Base-by-base conservation (phyloP, 345 rosid species). In the Eucalyptus tenuipes region DNA sequence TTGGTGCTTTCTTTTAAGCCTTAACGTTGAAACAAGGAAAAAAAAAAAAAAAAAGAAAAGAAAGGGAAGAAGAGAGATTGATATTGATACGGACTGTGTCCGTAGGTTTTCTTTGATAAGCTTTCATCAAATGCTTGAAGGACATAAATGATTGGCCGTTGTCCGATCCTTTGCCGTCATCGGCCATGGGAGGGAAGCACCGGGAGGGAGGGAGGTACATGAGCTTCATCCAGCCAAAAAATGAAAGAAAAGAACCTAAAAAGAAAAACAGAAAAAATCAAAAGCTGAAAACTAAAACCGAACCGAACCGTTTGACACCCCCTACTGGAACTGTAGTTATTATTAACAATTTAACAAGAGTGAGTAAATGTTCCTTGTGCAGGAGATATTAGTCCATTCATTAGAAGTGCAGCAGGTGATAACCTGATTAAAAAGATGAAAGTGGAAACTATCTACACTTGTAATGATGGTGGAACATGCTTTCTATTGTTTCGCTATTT, bases 171-270 rank as follows among this genome's bases (percentile, higher is more conserved):
- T 61, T 93, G 91, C 94, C 95, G n/a, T 91, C 95, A 13, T 92
- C 37, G 95, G 95, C 22, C 90, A 92, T 71, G 95, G 95, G 71
- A 93, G 92, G 90, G 94, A 92, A 84, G 87, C 94, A 8, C 90
- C 91, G 7, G 94, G 93, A 45, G 93, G n/a, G n/a, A n/a, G n/a
- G 93, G 66, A 91, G 95, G 84, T 90, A 88, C 79, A 79, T 88
- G 90, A 92, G 95, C 91, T 93, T 93, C 88, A 90, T 93, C 49
- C n/a, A n/a, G n/a, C n/a, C n/a, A n/a, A n/a, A n/a, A n/a, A n/a
- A n/a, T n/a, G n/a, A n/a, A n/a, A n/a, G n/a, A n/a, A n/a, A n/a
- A n/a, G n/a, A n/a, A n/a, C n/a, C n/a, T n/a, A n/a, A n/a, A n/a
- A n/a, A n/a, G n/a, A n/a, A n/a, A n/a, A n/a, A n/a, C n/a, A n/a